A percentile compares a stretch with the other conserved stretches of the same genome.
phyloP scores from a whole-genome alignment of 208 protist species.

The Trypanosoma theileri region DNA sequence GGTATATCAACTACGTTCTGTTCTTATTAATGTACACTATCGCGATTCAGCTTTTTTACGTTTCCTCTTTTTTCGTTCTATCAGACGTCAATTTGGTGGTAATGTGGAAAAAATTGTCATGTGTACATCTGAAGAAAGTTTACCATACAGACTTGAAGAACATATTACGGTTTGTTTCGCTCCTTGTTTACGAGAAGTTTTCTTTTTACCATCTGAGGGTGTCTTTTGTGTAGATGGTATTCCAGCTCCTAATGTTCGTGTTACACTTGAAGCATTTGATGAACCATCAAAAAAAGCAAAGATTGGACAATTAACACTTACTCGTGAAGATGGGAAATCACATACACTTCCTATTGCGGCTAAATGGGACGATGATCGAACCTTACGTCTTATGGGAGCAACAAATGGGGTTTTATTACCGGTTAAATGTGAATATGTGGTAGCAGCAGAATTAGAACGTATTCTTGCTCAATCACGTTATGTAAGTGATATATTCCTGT shows the following conservation, averaged over 20 bases:
- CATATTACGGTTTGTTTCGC: constrained; percentile 84
- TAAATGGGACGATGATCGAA: constrained; percentile 57
- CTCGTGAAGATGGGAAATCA: constrained; percentile 31
- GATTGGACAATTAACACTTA: constrained; percentile 58
- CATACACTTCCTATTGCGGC: constrained; percentile 63
- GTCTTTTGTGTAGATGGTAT: constrained; percentile 76
- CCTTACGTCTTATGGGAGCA: constrained; percentile 65
- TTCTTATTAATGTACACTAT: constrained; percentile 74
- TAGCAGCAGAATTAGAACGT: constrained; percentile 72
- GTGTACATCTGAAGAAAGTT: constrained; percentile 66
- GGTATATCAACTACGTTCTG: constrained; percentile 68
- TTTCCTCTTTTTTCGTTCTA: constrained; percentile 76
- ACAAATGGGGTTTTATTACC: constrained; percentile 79
- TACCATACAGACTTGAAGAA: constrained; percentile 66
- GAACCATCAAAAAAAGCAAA: constrained; percentile 45
- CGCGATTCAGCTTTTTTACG: constrained; percentile 73
- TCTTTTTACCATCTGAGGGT: constrained; percentile 68
- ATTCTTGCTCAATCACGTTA: constrained; percentile 75
- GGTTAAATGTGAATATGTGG: constrained; percentile 65
- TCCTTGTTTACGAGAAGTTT: constrained; percentile 77
- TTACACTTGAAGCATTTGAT: constrained; percentile 58
- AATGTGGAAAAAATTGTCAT: constrained; percentile 71
- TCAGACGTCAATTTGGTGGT: constrained; percentile 69
- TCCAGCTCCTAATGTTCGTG: constrained; percentile 52
- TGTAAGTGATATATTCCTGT: constrained; percentile 85